Conservation (phyloP, 1,139 yeast genomes). For the Arxiozyma slooffiae region DNA sequence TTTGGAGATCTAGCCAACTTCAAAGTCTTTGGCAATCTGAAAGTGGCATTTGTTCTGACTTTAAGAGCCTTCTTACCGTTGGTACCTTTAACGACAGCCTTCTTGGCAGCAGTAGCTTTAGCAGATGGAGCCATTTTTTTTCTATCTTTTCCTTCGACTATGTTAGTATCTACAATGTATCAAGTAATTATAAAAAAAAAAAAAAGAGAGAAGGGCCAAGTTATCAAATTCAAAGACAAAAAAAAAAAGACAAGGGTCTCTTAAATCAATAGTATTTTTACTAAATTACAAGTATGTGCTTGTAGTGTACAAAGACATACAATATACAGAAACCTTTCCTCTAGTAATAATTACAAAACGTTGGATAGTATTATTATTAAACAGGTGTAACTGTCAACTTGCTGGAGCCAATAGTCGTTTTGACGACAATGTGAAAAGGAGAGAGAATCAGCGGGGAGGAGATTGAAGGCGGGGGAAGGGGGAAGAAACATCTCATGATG, state of each 20-base stretch:
- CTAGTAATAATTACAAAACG: too few relatives aligned
- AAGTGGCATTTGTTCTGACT: slow-evolving; percentile 91
- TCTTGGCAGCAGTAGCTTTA: slow-evolving; percentile 96
- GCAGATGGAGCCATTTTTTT: slow-evolving; percentile 47
- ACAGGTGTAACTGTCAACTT: too few relatives aligned
- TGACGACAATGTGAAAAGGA: neutral
- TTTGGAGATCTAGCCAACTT: slow-evolving; percentile 89
- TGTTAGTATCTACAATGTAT: neutral
- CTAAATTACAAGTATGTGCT: too few relatives aligned
- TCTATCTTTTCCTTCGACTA: slow-evolving; percentile 25
- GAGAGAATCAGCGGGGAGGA: neutral
- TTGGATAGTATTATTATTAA: too few relatives aligned
- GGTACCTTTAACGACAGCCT: slow-evolving; percentile 97
- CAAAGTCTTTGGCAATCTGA: slow-evolving; percentile 97
- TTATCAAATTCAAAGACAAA: too few relatives aligned
- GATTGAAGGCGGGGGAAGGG: neutral
- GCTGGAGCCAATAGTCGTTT: too few relatives aligned
- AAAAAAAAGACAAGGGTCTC: too few relatives aligned
- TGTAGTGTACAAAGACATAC: too few relatives aligned
- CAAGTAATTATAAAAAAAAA: neutral
- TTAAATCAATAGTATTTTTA: too few relatives aligned
- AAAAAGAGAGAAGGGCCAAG: neutral
- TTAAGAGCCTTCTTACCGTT: slow-evolving; percentile 83
- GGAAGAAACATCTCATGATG: neutral
- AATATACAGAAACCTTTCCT: too few relatives aligned